Evolutionary conservation across 768 basidiomycete genomes (phyloP).

Genomic region (Podaxis pistillaris): DNA sequence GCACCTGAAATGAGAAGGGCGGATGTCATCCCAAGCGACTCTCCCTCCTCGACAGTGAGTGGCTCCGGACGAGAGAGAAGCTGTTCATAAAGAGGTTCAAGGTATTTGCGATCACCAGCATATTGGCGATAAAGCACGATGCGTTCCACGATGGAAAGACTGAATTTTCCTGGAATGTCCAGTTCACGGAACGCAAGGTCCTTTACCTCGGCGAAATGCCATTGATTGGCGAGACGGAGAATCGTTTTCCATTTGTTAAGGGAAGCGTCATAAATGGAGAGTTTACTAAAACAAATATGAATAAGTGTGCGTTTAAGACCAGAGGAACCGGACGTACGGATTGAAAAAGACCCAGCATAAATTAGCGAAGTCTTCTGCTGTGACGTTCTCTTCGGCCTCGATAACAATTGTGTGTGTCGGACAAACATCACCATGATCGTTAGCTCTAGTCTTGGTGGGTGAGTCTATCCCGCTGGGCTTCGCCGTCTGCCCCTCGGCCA

Average conservation of each 20-base stretch:
- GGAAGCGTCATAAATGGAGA: slow-evolving; percentile 51
- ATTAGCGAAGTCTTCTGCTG: slow-evolving; percentile 36
- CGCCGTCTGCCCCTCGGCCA: slow-evolving; percentile 31
- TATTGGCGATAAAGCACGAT: slow-evolving; percentile 57
- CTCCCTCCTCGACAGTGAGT: slow-evolving; percentile 53
- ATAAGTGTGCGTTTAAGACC: neutral
- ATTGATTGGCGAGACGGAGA: slow-evolving; percentile 54
- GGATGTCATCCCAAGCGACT: slow-evolving; percentile 50
- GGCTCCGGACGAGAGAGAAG: slow-evolving; percentile 52
- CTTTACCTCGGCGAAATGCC: slow-evolving; percentile 57
- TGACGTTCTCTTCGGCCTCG: slow-evolving; percentile 29
- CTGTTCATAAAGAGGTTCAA: slow-evolving; percentile 54
- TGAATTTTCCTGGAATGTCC: neutral
- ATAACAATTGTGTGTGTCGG: slow-evolving; percentile 34
- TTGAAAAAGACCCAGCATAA: slow-evolving; percentile 61
- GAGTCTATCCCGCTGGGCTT: neutral
- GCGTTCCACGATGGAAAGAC: slow-evolving; percentile 15
- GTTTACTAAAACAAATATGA: slow-evolving; percentile 37
- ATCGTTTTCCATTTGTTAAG: slow-evolving; percentile 57
- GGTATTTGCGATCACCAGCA: slow-evolving; percentile 42
- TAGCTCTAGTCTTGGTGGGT: neutral
- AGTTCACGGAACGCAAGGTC: slow-evolving; percentile 47
- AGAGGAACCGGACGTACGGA: slow-evolving; percentile 31
- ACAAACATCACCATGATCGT: neutral
- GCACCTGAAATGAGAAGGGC: slow-evolving; percentile 47